Base-by-base conservation (phyloP, 768 basidiomycete species). In the Imleria badia region DNA sequence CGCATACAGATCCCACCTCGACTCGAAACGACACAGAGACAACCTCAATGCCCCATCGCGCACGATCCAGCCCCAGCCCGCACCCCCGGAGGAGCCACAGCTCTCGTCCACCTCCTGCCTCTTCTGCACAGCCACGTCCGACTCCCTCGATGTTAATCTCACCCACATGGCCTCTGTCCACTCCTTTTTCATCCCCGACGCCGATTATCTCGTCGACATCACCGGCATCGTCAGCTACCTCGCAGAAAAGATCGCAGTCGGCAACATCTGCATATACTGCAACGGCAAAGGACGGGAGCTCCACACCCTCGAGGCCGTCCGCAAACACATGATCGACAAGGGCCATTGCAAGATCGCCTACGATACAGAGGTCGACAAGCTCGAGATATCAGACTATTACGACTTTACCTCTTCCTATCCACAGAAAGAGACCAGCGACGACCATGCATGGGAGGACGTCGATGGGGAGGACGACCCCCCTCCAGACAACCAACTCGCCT, bases 291-390 rank as follows among this genome's bases (percentile, higher is more conserved):
- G 92, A 40, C 76, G 85, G 56, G 94, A 93, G 64, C 94, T 94
- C 72, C 82, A 85, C 53, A 87, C 84, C 15, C 66, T 95, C 49
- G 88, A 93, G 5, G 96, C 95, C 1, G 94, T 92, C 6, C 78
- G 94, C 61, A 91, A 91, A 65, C 97, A 99, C 69, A 99, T 99
- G 97, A 57, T 83, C 38, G 95, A 95, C 77, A 98, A 98, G 75
- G 81, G 83, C 54, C 97, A 99, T 66, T 98, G 95, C 80, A 98
- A 97, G 74, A 84, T 99, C 59, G 89, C 91, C 0, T 98, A 96
- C 71, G 91, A 94, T 54, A 73, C 81, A 1, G 86, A 91, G 62
- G 66, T 75, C 36, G 93, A 98, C 66, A 82, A 85, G 39, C 81
- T 95, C 48, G 95, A 96, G 61, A 60, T 96, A 6, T 91, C 94